Percentiles rank a stretch among this genome's conserved stretches.
phyloP scores from a whole-genome alignment of 495 filamentous ascomycete species.

The Apodospora peruviana region DNA sequence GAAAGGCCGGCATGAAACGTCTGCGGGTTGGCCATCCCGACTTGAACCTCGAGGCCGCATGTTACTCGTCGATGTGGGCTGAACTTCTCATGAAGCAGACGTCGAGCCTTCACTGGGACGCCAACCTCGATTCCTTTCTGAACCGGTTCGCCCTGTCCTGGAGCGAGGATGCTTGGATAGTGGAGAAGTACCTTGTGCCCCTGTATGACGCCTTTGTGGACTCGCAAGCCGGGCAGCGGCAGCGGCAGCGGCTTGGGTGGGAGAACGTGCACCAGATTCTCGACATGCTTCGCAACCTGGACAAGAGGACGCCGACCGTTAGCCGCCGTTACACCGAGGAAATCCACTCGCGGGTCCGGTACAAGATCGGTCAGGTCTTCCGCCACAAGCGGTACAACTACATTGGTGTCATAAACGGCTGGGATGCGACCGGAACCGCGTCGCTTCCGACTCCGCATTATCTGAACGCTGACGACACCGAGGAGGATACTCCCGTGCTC shows the following conservation, averaged over 20 bases:
- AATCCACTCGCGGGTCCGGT: conserved; percentile 46
- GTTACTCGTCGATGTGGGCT: conserved; percentile 74
- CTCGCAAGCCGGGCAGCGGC: conserved; percentile 8
- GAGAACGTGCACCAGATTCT: conserved; percentile 41
- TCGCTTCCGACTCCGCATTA: conserved; percentile 29
- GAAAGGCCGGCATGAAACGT: conserved; percentile 23
- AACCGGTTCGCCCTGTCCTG: conserved; percentile 63
- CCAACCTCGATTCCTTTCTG: conserved; percentile 52
- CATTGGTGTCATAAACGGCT: conserved; percentile 76
- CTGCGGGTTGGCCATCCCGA: conserved; percentile 32
- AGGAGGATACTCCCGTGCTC: conserved; percentile 50
- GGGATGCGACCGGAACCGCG: conserved; percentile 52
- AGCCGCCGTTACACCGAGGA: conserved; percentile 39
- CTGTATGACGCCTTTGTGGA: conserved; percentile 39
- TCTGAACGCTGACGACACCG: conserved; percentile 27
- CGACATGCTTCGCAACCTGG: conserved; percentile 53
- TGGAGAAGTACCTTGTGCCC: conserved; percentile 61
- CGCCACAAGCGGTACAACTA: conserved; percentile 76
- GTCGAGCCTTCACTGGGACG: conserved; percentile 32
- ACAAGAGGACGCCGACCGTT: conserved; percentile 53
- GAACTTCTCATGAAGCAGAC: conserved; percentile 58
- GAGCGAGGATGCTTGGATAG: conserved; percentile 61
- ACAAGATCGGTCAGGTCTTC: conserved; percentile 80
- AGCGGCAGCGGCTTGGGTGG: conserved; percentile 15
- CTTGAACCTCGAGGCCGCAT: conserved; percentile 58